phyloP scores from a whole-genome alignment of 306 rosid genomes.

The Begonia fuchsioides region DNA sequence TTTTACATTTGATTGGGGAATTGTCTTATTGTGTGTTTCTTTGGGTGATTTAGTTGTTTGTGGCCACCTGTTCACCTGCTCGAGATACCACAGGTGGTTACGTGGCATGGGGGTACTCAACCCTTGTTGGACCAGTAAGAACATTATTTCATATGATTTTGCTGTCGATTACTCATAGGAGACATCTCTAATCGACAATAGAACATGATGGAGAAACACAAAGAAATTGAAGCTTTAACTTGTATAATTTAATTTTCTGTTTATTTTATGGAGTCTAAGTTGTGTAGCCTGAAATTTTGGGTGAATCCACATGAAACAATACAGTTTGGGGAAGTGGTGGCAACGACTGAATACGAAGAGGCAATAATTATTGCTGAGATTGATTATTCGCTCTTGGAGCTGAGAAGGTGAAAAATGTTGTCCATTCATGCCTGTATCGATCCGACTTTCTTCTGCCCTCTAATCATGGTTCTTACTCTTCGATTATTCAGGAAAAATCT shows the following conservation, averaged over 20 bases:
- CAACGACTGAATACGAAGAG: slow-evolving; percentile 20
- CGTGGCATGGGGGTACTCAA: slow-evolving; percentile 23
- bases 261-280: no score
- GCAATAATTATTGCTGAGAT: slow-evolving; percentile 14
- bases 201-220: no score
- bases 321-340: slow-evolving; percentile 21
- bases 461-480: not conserved
- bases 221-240: no score
- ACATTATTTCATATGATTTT: not conserved
- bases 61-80: slow-evolving; percentile 23
- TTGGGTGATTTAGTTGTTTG: slow-evolving; percentile 9
- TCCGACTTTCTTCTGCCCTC: not conserved
- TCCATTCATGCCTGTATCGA: not conserved
- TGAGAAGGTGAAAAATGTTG: slow-evolving; percentile 10
- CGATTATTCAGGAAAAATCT: slow-evolving; percentile 13
- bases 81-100: slow-evolving; percentile 11
- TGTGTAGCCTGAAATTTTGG: no score
- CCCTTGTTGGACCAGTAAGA: slow-evolving; percentile 21
- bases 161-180: not conserved
- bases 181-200: not conserved
- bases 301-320: no score
- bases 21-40: no score
- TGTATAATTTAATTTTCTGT: no score
- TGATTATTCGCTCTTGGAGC: slow-evolving; percentile 10
- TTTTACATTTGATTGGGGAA: no score